Evolutionary conservation across 768 basidiomycete species (phyloP), one percentile per base, ranked within the genome.

Genomic region (Lactarius hengduanensis): DNA sequence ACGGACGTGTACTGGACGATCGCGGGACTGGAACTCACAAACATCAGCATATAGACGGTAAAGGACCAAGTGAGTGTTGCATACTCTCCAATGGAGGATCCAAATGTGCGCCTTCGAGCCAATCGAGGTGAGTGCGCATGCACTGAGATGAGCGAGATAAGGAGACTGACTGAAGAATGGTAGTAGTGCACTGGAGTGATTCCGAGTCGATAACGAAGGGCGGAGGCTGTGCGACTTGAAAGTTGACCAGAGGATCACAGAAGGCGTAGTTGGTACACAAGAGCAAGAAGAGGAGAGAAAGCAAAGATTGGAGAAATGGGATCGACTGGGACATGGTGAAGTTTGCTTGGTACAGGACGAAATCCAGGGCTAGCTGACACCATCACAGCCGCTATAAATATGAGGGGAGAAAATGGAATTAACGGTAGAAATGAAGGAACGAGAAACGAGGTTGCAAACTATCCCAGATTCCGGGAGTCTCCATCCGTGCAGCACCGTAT

Each of bases 151-250:
- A 47, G 9, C n/a, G 5, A 22, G 36, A n/a, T 26, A 54, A 54
- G 13, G 8, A 16, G 28, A 76, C 82, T 71, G 67, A 90, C 88
- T 87, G 79, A 18, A 92, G 75, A 61, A 91, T 80, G 75, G 84
- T 78, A 20, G 85, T 76, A 0, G 87, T 90, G 72, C 91, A 91
- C 71, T 85, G 80, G 34, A 13, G 36, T 18, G 80, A 81, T 71
- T 83, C 76, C 57, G 36, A 10, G 36, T 9, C 36, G 10, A 76
- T 74, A 13, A 90, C 88, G n/a, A 91, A 78, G 3, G 85, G 82
- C 13, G 87, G 88, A 4, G 91, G 89, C 68, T 91, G 86, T 10
- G 86, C 79, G 61, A 92, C 88, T 74, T 91, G 89, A 73, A 92
- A 92, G 73, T 85, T 78, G 47, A 82, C 79, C n/a, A 83, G 75